These are phyloP conservation scores for Suillus lakei DNA, from an alignment of 768 basidiomycete species.

Conservation along the genomic window DNA sequence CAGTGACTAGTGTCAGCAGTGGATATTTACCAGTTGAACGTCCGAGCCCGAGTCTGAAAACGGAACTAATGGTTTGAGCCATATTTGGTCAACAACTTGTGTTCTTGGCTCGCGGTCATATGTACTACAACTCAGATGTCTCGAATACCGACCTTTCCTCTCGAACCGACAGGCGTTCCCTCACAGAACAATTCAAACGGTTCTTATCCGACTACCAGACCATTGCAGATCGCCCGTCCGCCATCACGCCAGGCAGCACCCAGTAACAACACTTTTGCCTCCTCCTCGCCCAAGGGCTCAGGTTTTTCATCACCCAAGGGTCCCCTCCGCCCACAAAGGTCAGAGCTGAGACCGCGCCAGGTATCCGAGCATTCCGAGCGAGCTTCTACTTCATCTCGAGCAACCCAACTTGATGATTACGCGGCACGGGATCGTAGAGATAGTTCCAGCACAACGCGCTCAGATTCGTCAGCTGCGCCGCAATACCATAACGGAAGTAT, in stretches of 20 bases:
- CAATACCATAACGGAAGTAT: conserved; percentile 36
- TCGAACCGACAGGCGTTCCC: conserved; percentile 43
- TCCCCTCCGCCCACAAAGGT: conserved; percentile 69
- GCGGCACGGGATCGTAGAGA: conserved; percentile 46
- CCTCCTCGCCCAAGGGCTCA: conserved; percentile 44
- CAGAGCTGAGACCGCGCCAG: conserved; percentile 62
- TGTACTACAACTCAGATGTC: conserved; percentile 55
- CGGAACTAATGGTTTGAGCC: background rate
- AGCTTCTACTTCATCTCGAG: conserved; percentile 48
- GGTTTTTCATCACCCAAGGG: conserved; percentile 50
- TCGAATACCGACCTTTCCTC: conserved; percentile 59
- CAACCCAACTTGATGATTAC: conserved; percentile 28
- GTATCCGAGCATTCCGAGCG: conserved; percentile 60
- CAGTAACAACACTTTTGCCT: conserved; percentile 42
- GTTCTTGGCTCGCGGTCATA: background rate
- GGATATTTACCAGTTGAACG: too few species aligned
- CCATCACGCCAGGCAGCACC: conserved; percentile 60
- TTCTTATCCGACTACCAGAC: conserved; percentile 49
- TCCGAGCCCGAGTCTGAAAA: background rate
- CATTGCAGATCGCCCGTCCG: conserved; percentile 64
- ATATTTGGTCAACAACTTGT: background rate
- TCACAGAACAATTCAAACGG: conserved; percentile 47
- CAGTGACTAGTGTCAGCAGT: too few species aligned
- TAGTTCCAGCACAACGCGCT: conserved; percentile 53
- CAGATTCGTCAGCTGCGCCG: conserved; percentile 44